Base-by-base conservation (phyloP, 768 basidiomycete species). In the Tephrocybe sp. region DNA sequence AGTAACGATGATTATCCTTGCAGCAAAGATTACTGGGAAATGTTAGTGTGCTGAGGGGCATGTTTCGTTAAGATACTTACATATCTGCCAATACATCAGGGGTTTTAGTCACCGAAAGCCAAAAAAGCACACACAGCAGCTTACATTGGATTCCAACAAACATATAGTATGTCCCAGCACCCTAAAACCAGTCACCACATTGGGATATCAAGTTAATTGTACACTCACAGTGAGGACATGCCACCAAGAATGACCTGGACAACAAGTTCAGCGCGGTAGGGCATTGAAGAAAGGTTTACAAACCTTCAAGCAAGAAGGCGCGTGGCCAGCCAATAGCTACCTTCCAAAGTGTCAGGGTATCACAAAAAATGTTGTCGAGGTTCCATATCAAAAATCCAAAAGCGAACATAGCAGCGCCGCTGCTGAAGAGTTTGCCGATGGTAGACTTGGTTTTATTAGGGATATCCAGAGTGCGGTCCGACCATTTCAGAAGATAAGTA, bases 341-440 rank as follows among this genome's bases (percentile, higher is more conserved):
- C 60, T 86, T 87, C 77, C 79, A 80, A 8, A 59, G 51, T 8
- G 83, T 85, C 41, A 87, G 58, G 13, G 66, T 64, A 45, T 72
- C 70, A 62, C 89, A 92, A 58, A 85, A 89, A 8, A 86, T 72
- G 57, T 90, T 91, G 63, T 92, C 89, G 54, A 91, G 55, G 61
- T 91, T 92, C 89, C 88, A 91, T 19, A 89, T 68, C 11, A 81
- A 63, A 62, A 90, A 91, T 0, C 85, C 89, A 5, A 81, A 59
- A 0, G 74, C 70, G 60, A 90, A 91, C 8, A 78, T 67, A 1
- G 59, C 66, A 6, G 78, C 73, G 19, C 89, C 89, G 1, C 65
- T 73, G 23, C 65, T 62, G 64, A 87, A 82, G 10, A 82, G 56
- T 32, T 64, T 71, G 9, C 64, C 65, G 34, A 84, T 76, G 2